These are phyloP conservation scores for Boletus pseudopeckii DNA, from an alignment of 768 basidiomycete species.

Conservation along the genomic window DNA sequence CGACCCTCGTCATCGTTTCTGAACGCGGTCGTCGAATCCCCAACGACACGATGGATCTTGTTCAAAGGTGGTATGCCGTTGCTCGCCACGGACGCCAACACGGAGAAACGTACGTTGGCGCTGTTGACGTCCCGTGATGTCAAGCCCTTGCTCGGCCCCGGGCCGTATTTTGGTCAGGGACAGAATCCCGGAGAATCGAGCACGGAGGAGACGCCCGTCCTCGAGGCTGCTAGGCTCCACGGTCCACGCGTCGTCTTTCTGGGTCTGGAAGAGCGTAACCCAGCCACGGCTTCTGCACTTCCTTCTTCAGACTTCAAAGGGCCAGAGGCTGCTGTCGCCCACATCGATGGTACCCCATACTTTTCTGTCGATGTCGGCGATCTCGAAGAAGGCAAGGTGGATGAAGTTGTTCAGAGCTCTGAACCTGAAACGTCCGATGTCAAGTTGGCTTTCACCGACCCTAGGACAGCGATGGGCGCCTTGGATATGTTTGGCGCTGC, in stretches of 20 bases:
- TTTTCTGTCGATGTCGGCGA: constrained; percentile 77
- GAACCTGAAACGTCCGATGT: constrained; percentile 37
- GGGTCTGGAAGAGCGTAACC: constrained; percentile 63
- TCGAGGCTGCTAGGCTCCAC: constrained; percentile 59
- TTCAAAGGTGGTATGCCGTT: constrained; percentile 76
- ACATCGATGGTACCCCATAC: constrained; percentile 78
- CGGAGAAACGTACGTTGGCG: constrained; percentile 41
- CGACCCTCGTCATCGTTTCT: constrained; percentile 72
- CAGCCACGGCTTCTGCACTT: constrained; percentile 45
- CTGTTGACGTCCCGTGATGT: constrained; percentile 60
- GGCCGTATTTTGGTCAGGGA: constrained; percentile 72
- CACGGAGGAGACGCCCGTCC: constrained; percentile 25
- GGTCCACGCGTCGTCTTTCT: constrained; percentile 71
- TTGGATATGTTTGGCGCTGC: constrained; percentile 67
- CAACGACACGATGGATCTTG: constrained; percentile 70
- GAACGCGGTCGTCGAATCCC: constrained; percentile 59
- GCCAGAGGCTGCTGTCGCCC: constrained; percentile 49
- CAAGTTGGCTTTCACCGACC: constrained; percentile 58
- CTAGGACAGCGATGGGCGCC: constrained; percentile 51
- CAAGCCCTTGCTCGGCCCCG: constrained; percentile 59
- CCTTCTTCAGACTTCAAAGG: constrained; percentile 64
- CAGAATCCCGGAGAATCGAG: constrained; percentile 38
- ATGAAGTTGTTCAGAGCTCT: constrained; percentile 39
- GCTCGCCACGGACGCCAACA: constrained; percentile 35
- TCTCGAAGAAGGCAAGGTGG: constrained; percentile 42